phyloP scores from a whole-genome alignment of 768 basidiomycete genomes.

The Dentipellis sp. region DNA sequence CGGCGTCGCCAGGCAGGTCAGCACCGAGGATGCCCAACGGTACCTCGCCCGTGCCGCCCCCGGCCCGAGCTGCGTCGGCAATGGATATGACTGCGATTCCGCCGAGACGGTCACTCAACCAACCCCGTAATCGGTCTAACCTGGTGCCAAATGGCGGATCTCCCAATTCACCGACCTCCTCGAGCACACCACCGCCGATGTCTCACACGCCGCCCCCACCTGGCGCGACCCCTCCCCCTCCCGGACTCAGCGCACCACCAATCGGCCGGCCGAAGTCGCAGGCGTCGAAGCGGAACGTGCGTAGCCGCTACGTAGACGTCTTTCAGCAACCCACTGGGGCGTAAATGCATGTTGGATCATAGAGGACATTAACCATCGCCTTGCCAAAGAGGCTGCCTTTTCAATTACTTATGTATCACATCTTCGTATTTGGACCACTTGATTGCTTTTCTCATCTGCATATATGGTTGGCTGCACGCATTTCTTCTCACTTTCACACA shows the following conservation, averaged over 20 bases:
- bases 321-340: constrained; percentile 41
- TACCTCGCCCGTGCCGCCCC: constrained; percentile 29
- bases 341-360: background rate
- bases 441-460: background rate
- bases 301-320: constrained; percentile 87
- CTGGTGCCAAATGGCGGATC: constrained; percentile 41
- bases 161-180: constrained; percentile 23
- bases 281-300: constrained; percentile 64
- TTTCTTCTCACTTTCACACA: background rate
- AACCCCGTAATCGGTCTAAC: constrained; percentile 47
- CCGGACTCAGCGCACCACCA: constrained; percentile 19
- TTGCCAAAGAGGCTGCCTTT: too few relatives aligned
- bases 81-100: constrained; percentile 50
- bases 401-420: background rate
- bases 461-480: background rate
- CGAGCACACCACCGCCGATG: constrained; percentile 18
- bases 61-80: constrained; percentile 51
- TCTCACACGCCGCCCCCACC: constrained; percentile 27
- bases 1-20: constrained; percentile 66
- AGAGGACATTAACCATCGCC: background rate
- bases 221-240: constrained; percentile 27
- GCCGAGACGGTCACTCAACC: constrained; percentile 41
- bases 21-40: constrained; percentile 28
- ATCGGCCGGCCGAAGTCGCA: constrained; percentile 46
- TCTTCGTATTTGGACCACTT: background rate